phyloP scores from a whole-genome alignment of 441 rosid species.

The Isatis lusitanica region DNA sequence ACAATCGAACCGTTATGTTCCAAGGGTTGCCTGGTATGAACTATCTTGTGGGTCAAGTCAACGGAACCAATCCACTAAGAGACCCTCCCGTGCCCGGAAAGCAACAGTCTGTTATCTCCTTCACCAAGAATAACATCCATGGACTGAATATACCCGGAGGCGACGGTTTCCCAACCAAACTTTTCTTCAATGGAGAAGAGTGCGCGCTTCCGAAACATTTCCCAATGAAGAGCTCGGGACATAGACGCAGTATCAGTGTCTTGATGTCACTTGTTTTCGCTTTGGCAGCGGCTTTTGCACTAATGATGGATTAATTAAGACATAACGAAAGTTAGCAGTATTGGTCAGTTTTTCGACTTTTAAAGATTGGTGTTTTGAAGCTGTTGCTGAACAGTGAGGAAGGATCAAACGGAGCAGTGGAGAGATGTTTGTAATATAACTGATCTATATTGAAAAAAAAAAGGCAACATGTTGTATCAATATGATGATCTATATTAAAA shows the following conservation, averaged over 20 bases:
- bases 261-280: conserved; percentile 37
- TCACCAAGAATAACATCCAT: conserved; percentile 53
- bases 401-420: conserved; percentile 28
- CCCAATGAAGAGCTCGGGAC: conserved; percentile 49
- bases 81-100: conserved; percentile 78
- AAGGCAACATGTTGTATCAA: conserved; percentile 24
- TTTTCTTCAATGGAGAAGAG: conserved; percentile 88
- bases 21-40: conserved; percentile 71
- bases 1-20: conserved; percentile 59
- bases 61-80: conserved; percentile 46
- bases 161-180: conserved; percentile 71
- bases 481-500: conserved; percentile 28
- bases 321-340: conserved; percentile 12
- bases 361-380: conserved; percentile 33
- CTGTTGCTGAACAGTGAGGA: conserved; percentile 27
- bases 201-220: conserved; percentile 71
- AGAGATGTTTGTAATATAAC: conserved; percentile 28
- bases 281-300: conserved; percentile 35
- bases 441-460: conserved; percentile 20
- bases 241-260: conserved; percentile 31
- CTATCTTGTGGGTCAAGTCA: conserved; percentile 57
- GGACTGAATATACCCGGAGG: conserved; percentile 52
- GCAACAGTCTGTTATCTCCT: conserved; percentile 85
- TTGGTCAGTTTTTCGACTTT: conserved; percentile 18
- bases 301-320: conserved; percentile 29